Evolutionary conservation across 352 stramenopile genomes (phyloP), one percentile per base, ranked within the genome.

Genomic region (Pythium rhizo-oryzae): DNA sequence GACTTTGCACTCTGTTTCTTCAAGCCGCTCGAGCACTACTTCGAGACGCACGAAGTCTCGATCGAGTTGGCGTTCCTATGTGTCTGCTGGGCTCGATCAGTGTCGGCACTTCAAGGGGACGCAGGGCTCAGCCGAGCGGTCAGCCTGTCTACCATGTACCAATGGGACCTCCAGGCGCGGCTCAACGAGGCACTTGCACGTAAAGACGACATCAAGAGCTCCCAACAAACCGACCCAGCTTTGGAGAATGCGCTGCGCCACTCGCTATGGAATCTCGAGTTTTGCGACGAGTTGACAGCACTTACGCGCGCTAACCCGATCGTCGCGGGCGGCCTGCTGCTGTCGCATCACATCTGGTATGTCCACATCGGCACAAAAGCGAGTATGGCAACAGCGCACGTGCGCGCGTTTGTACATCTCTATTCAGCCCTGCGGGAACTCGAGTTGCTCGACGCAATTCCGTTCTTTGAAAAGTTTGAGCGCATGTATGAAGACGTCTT

Each of bases 341-440:
- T 41, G 15, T 12, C 24, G 25, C 41, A 59, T 30, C n/a, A 30
- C 30, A 19, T 19, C 5, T 23, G 25, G 4, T 62, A 39, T 23
- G 11, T 62, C 37, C 35, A 33, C 5, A 13, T 62, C n/a, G 55
- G n/a, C 30, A 35, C 15, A 21, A 8, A 46, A 30, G 16, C 43
- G 24, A 23, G 5, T 23, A 43, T 35, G 43, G 12, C 43, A 1
- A 64, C 39, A 23, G 30, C 28, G 24, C 41, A 23, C 4, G 18
- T 64, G 9, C 58, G 43, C 8, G 16, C 19, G 18, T 43, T 64
- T 21, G 53, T 7, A 4, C 44, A 64, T 28, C 41, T 57, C 12
- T 57, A 65, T n/a, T 55, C 59, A 8, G 59, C 59, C n/a, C 21
- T 65, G 12, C 18, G 7, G 8, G 21, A 65, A 21, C 59, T 44